Evolutionary conservation across 352 stramenopile genomes (phyloP).

Genomic region (Hyaloperonospora brassicae): DNA sequence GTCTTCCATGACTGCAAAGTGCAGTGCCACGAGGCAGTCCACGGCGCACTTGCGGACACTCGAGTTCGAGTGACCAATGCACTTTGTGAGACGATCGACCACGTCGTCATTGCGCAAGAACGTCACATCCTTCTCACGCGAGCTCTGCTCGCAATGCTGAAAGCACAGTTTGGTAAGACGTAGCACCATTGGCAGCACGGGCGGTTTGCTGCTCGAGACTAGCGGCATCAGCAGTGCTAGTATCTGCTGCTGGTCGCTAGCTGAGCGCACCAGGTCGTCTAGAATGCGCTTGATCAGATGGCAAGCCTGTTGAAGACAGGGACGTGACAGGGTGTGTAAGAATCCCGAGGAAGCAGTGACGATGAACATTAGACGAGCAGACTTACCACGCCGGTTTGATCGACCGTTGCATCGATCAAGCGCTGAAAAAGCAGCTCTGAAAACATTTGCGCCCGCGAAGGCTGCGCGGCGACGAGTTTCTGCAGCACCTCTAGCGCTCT

Average conservation of each 20-base stretch:
- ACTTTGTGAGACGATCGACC: constrained; percentile 24
- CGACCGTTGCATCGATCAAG: constrained; percentile 39
- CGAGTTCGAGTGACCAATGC: constrained; percentile 43
- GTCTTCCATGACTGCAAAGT: constrained; percentile 52
- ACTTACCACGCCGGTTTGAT: constrained; percentile 37
- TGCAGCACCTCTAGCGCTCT: constrained; percentile 50
- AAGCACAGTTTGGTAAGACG: constrained; percentile 41
- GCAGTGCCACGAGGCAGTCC: constrained; percentile 54
- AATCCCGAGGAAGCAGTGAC: background rate
- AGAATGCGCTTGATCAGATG: too few species aligned
- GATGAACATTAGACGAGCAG: background rate
- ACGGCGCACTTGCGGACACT: constrained; percentile 63
- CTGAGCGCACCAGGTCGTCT: too few species aligned
- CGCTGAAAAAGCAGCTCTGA: constrained; percentile 52
- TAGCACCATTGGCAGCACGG: constrained; percentile 42
- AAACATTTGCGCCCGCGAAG: constrained; percentile 38
- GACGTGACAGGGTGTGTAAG: too few species aligned
- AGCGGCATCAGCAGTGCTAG: constrained; percentile 38
- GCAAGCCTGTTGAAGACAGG: too few species aligned
- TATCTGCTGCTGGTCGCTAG: too few species aligned
- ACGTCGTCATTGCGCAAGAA: constrained; percentile 33
- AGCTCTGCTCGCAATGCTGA: constrained; percentile 24
- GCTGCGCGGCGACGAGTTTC: constrained; percentile 34
- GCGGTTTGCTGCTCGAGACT: constrained; percentile 30
- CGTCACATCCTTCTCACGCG: constrained; percentile 7